phyloP scores from a whole-genome alignment of 768 basidiomycete genomes.

The Phanerochaete carnosa region DNA sequence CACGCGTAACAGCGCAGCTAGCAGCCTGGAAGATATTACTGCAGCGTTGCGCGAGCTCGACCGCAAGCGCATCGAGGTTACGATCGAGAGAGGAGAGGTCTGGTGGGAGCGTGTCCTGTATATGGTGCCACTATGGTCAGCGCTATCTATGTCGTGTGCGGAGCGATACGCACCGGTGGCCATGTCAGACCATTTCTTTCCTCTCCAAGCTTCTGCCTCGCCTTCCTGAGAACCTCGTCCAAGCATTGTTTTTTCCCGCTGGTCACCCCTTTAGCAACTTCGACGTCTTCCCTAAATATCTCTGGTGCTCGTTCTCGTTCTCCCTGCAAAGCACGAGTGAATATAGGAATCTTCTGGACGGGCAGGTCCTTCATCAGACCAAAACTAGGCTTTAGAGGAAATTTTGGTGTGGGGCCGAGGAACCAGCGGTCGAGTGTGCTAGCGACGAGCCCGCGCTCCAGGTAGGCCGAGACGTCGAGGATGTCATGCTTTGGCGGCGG shows the following conservation, averaged over 20 bases:
- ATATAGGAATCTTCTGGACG: slow-evolving; percentile 18
- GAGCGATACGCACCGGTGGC: slow-evolving; percentile 45
- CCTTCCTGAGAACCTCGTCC: background rate
- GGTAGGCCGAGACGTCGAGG: slow-evolving; percentile 77
- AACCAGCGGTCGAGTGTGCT: slow-evolving; percentile 83
- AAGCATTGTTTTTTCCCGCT: slow-evolving; percentile 17
- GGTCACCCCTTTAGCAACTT: slow-evolving; percentile 47
- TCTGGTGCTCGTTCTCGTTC: no score
- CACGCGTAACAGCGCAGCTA: slow-evolving; percentile 59
- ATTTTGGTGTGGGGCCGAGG: slow-evolving; percentile 54
- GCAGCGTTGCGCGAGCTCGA: slow-evolving; percentile 60
- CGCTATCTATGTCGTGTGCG: background rate
- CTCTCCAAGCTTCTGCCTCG: background rate
- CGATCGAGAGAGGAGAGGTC: slow-evolving; percentile 39
- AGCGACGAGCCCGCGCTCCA: slow-evolving; percentile 63
- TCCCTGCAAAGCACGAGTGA: no score
- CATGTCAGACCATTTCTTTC: slow-evolving; percentile 35
- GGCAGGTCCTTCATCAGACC: slow-evolving; percentile 34
- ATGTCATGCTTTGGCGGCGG: slow-evolving; percentile 60
- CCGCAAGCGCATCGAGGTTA: slow-evolving; percentile 64
- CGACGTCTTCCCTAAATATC: slow-evolving; percentile 24
- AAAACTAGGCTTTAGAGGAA: slow-evolving; percentile 50
- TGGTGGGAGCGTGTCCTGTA: background rate
- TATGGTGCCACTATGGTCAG: background rate
- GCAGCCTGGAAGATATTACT: slow-evolving; percentile 60